Percentiles rank a stretch among this genome's conserved stretches.
Evolutionary conservation across 31 red algal species (phyloP).

Genomic region (Asparagopsis taxiformis): DNA sequence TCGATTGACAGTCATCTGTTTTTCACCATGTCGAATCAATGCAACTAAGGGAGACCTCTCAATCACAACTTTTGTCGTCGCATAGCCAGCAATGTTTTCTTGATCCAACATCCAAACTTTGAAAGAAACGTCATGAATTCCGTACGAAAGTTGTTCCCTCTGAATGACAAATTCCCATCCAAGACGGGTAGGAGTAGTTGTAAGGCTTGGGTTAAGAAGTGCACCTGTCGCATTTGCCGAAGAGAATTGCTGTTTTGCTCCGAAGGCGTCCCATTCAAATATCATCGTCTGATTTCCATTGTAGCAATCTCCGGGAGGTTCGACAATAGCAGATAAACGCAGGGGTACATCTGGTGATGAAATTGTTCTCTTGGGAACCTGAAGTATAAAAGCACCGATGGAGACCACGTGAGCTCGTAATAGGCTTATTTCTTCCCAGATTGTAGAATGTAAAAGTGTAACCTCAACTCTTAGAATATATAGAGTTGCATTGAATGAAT

Average conservation of each 20-base stretch:
- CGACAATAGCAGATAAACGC: slow-evolving; percentile 54
- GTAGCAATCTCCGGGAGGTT: slow-evolving; percentile 45
- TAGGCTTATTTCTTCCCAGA: slow-evolving; percentile 41
- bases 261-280: slow-evolving; percentile 71
- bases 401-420: slow-evolving; percentile 42
- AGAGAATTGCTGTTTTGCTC: slow-evolving; percentile 35
- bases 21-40: slow-evolving; percentile 62
- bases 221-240: slow-evolving; percentile 40
- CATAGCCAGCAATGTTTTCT: slow-evolving; percentile 31
- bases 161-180: slow-evolving; percentile 78
- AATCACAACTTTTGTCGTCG: slow-evolving; percentile 38
- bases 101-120: slow-evolving; percentile 53
- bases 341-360: slow-evolving; percentile 52
- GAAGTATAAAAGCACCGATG: slow-evolving; percentile 64
- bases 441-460: slow-evolving; percentile 8
- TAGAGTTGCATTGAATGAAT: slow-evolving; percentile 15
- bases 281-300: slow-evolving; percentile 44
- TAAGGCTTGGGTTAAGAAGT: slow-evolving; percentile 20
- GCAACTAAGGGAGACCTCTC: slow-evolving; percentile 32
- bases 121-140: slow-evolving; percentile 50
- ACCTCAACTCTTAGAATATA: slow-evolving; percentile 39
- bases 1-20: slow-evolving; percentile 37
- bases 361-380: slow-evolving; percentile 42
- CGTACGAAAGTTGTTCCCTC: slow-evolving; percentile 24
- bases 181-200: slow-evolving; percentile 48